Conservation (phyloP, 805 yeast genomes). For the Suhomyces sp. region DNA sequence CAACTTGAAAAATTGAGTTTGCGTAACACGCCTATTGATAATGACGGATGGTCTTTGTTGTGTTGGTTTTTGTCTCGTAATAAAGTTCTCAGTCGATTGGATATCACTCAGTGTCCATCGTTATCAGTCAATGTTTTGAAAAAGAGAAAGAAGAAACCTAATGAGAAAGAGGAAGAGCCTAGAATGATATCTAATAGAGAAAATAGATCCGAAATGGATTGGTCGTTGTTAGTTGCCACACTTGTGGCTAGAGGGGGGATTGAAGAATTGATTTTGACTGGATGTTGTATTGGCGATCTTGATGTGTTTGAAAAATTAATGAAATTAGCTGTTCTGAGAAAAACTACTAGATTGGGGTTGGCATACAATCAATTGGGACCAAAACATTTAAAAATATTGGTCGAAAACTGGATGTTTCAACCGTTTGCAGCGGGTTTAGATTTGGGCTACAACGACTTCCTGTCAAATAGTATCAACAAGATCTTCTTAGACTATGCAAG, state of each 20-base stretch:
- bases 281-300: slow-evolving; percentile 62
- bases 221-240: slow-evolving; percentile 75
- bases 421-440: slow-evolving; percentile 67
- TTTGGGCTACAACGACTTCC: slow-evolving; percentile 77
- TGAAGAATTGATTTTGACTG: slow-evolving; percentile 77
- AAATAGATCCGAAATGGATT: slow-evolving; percentile 75
- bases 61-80: slow-evolving; percentile 74
- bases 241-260: slow-evolving; percentile 69
- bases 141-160: slow-evolving; percentile 26
- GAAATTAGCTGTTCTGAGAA: slow-evolving; percentile 51
- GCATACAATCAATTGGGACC: slow-evolving; percentile 68
- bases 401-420: slow-evolving; percentile 58
- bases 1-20: slow-evolving; percentile 71
- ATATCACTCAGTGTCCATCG: slow-evolving; percentile 67
- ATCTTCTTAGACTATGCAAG: slow-evolving; percentile 36
- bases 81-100: slow-evolving; percentile 56
- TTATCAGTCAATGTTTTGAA: slow-evolving; percentile 45
- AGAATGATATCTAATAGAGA: slow-evolving; percentile 50
- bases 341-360: slow-evolving; percentile 67
- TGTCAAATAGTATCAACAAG: slow-evolving; percentile 31
- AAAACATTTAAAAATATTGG: slow-evolving; percentile 52
- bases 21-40: slow-evolving; percentile 72
- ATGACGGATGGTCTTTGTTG: slow-evolving; percentile 73
- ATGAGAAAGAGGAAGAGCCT: slow-evolving; percentile 20
- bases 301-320: slow-evolving; percentile 56